Evolutionary conservation across 2,329 filamentous ascomycete genomes (phyloP).

Genomic region (Pseudogymnoascus sp.): DNA sequence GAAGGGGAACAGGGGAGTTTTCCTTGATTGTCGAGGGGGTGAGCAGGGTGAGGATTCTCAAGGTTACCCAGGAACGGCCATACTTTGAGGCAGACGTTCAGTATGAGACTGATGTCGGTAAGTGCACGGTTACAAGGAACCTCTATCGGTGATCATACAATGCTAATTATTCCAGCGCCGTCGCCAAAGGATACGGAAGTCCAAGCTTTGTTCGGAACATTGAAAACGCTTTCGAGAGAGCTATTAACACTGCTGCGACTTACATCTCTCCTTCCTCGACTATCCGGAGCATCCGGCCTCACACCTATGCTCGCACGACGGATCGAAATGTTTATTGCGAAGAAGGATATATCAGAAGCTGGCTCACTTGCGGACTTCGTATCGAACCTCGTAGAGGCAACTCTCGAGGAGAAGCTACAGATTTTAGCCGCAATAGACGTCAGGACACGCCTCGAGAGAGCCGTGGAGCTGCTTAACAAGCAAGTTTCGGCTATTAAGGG

Average conservation of each 20-base stretch:
- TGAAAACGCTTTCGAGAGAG: constrained; percentile 81
- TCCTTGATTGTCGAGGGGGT: constrained; percentile 81
- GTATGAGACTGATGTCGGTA: constrained; percentile 63
- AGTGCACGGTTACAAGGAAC: constrained; percentile 22
- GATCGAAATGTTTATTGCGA: constrained; percentile 78
- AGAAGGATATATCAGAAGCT: constrained; percentile 74
- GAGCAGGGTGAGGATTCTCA: constrained; percentile 66
- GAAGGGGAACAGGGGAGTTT: constrained; percentile 66
- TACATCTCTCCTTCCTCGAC: constrained; percentile 72
- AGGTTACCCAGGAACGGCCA: constrained; percentile 67
- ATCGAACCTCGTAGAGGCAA: constrained; percentile 82
- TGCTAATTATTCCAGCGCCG: constrained; percentile 22
- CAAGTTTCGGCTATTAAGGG: constrained; percentile 80
- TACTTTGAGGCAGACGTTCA: constrained; percentile 79
- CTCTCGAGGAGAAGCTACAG: constrained; percentile 83
- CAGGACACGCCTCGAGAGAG: constrained; percentile 68
- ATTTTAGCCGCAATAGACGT: constrained; percentile 76
- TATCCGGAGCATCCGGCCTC: constrained; percentile 54
- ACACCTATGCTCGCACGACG: constrained; percentile 80
- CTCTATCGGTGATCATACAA: constrained; percentile 10
- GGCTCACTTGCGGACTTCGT: constrained; percentile 91
- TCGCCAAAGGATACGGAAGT: constrained; percentile 53
- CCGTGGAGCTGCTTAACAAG: constrained; percentile 74
- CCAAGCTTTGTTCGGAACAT: constrained; percentile 64
- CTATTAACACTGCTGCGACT: constrained; percentile 77